Evolutionary conservation across 306 rosid species (phyloP), one percentile per base, ranked within the genome.

Genomic region (Dryas octopetala): DNA sequence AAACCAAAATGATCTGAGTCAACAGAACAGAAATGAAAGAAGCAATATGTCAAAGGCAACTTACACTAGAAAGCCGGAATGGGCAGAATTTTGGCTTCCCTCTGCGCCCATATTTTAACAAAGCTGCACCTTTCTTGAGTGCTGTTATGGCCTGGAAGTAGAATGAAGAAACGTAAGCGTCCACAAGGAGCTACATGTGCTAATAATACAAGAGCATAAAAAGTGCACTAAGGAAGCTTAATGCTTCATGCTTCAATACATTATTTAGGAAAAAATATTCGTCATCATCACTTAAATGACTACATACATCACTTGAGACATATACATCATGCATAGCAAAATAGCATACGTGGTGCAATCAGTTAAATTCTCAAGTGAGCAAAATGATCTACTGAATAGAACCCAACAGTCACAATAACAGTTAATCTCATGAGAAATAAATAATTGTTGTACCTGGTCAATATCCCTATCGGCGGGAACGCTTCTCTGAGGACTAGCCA

Each of bases 61-160:
- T 86, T 82, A 94, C 98, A 85, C 85, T 85, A 80, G 98, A 91
- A 85, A 95, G 95, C 87, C 90, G 85, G 82, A 95, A 91, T 1
- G 96, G 96, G 83, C 97, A 95, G 85, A 95, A 95, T 86, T 95
- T 90, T 19, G 98, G 98, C 91, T 85, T 95, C 82, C 98, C 98
- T 83, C 97, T 86, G 74, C 96, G 89, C 40, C 98, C 97, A 13
- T 95, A 91, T 88, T 95, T 95, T 64, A 95, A 83, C 68, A 95
- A 89, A 84, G 85, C 78, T 15, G 98, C 91, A 32, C 98, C 98
- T 84, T 95, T 95, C 87, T 95, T 95, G 81, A 95, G 97, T 61
- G 91, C 79, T 79, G 89, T 82, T 72, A 95, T 84, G 74, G 95
- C 97, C 98, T 95, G 77, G 16, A 79, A 87, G 57, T 3, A 54